Evolutionary conservation across 2,329 filamentous ascomycete genomes (phyloP).

Genomic region (Fusarium dlaminii): DNA sequence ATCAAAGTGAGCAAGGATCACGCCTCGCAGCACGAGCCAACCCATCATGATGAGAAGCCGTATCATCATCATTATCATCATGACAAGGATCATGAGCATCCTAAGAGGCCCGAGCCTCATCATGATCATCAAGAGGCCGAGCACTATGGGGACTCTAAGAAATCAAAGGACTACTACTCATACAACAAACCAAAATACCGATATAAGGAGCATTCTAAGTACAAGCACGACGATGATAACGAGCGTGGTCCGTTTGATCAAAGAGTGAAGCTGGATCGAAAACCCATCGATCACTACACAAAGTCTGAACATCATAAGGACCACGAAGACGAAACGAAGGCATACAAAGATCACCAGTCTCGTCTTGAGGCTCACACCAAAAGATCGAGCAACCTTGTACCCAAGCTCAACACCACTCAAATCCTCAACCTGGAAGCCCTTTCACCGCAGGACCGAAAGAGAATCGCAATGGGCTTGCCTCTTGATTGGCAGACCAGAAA

Average conservation of each 20-base stretch:
- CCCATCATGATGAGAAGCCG: background rate
- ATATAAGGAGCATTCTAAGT: background rate
- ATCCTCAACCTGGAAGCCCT: constrained; percentile 9
- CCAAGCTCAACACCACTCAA: background rate
- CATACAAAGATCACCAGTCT: background rate
- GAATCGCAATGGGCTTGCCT: background rate
- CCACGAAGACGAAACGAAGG: background rate
- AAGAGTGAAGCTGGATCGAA: background rate
- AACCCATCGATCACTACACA: background rate
- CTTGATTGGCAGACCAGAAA: background rate
- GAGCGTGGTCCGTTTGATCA: background rate
- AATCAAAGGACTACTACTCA: background rate
- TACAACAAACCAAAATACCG: background rate
- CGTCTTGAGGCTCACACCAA: background rate
- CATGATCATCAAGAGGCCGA: background rate
- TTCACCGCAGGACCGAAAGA: background rate
- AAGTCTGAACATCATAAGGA: background rate
- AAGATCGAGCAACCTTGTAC: background rate
- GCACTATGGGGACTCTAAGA: background rate
- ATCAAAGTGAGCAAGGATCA: background rate
- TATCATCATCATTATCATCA: background rate
- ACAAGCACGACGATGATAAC: background rate
- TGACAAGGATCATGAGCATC: background rate
- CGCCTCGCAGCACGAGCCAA: background rate
- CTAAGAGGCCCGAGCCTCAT: background rate